Conservation (phyloP, 2,329 filamentous ascomycete species). For the Teratosphaeriaceae sp. region DNA sequence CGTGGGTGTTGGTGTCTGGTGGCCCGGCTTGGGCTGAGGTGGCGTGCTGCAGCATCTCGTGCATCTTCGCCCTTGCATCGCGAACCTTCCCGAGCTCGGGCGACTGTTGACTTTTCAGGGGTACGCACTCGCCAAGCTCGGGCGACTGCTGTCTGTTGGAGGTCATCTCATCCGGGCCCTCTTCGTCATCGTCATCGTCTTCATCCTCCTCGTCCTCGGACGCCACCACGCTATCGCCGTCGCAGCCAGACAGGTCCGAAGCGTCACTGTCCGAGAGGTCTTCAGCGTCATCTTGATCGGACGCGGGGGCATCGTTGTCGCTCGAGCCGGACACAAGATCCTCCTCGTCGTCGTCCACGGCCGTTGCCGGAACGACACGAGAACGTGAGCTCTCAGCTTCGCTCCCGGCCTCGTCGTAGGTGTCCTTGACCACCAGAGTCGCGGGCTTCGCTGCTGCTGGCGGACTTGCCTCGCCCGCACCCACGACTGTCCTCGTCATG, state of each 20-base stretch:
- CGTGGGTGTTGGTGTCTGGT: too few relatives aligned
- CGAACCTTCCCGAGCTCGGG: not conserved
- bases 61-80: too few relatives aligned
- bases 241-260: conserved; percentile 5
- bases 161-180: conserved; percentile 17
- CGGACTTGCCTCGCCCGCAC: too few relatives aligned
- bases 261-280: conserved; percentile 5
- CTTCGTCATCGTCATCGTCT: conserved; percentile 6
- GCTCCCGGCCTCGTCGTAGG: conserved; percentile 8
- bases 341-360: not conserved
- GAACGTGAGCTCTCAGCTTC: too few relatives aligned
- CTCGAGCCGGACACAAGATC: not conserved
- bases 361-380: too few relatives aligned
- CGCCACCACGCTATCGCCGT: not conserved
- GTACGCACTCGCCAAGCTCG: conserved; percentile 2
- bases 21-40: too few relatives aligned
- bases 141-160: conserved; percentile 9
- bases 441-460: too few relatives aligned
- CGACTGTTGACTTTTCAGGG: not conserved
- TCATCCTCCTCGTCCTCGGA: not conserved
- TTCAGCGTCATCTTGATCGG: conserved; percentile 10
- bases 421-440: conserved; percentile 7
- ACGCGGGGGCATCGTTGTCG: conserved; percentile 8
- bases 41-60: too few relatives aligned
- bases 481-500: too few relatives aligned